Evolutionary conservation across 495 filamentous ascomycete species (phyloP), one percentile per base, ranked within the genome.

Genomic region (Bacidia gigantensis): DNA sequence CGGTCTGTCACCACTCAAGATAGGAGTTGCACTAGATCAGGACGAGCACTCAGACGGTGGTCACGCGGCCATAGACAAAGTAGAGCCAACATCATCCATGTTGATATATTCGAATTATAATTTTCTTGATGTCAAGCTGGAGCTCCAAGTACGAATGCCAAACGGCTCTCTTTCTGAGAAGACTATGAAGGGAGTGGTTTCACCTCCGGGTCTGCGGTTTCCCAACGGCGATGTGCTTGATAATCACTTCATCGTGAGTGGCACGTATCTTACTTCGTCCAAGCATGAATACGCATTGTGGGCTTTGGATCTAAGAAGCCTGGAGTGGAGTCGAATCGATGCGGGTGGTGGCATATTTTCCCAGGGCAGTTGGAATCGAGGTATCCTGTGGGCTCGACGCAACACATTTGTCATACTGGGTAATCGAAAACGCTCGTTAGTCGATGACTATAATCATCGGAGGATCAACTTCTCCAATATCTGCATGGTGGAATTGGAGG

Each of bases 101-200:
- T 74, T 98, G 49, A 93, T 98, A 26, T 98, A 98, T 64, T 97
- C 92, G 39, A 98, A 98, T 61, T 98, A 97, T 64, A 97, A 98
- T 65, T 98, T 98, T 63, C 64, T 97, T 35, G 89, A 97, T 56
- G 92, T 97, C 55, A 97, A 95, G 61, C 67, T 98, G 20, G 92
- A 97, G 63, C 72, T 98, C 26, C 93, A 97, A 61, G 77, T 98
- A 42, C 79, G 92, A 49, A 63, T 81, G 12, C 78, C 85, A 24
- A 90, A 98, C 65, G 92, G 93, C 43, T 82, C 81, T 9, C 68
- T 98, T 56, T 74, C 78, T 2, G 92, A 97, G 61, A 89, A 86
- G 58, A 75, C 86, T 11, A 96, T 98, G 90, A 79, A 80, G 44
- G 87, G 86, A 21, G 75, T 78, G 24, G 86, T 84, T 26, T 90